Evolutionary conservation across 2,329 filamentous ascomycete species (phyloP), one percentile per base, ranked within the genome.

Genomic region (Claviceps lovelessii): DNA sequence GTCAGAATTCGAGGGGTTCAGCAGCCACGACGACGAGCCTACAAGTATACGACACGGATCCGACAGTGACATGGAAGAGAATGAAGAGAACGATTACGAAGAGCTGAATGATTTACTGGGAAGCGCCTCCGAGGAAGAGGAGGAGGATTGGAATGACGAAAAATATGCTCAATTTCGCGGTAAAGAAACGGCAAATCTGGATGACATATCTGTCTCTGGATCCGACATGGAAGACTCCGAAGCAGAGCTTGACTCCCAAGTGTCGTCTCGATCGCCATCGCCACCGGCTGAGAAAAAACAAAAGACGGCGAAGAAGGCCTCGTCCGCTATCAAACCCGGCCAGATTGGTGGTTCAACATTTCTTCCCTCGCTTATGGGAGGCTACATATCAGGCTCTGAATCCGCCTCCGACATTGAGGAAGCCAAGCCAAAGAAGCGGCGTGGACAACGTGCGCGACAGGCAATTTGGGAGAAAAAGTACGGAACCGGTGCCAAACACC

Each of bases 391-490:
- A 2, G 86, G 85, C 49, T 87, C 84, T 9, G 86, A 88, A 61
- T 81, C 78, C 0, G 79, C 78, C 7, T 86, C 84, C 0, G 84
- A 86, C 58, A 72, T 87, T 28, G 86, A 89, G 53, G 68, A 76
- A 2, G 79, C 78, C 6, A 74, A 73, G 1, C 69, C 75, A 0
- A 80, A 81, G 61, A 90, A 90, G 69, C 90, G 91, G 62, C 77
- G 86, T 28, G 88, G 88, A 4, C 88, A 94, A 69, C 78, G 83
- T 47, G 86, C 85, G n/a, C 80, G 88, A 9, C 85, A 87, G 64
- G 80, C 83, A 29, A 85, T 93, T 56, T 86, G 83, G 74, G 87
- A 91, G 72, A 84, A 88, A 71, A 91, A 90, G 65, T 91, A 77
- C 66, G 86, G 86, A 51, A 74, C 76, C 15, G 76, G 78, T 58